Evolutionary conservation across 192 early-diverging fungal genomes (phyloP), one percentile per base, ranked within the genome.

Genomic region (Chytriomyces sp.): DNA sequence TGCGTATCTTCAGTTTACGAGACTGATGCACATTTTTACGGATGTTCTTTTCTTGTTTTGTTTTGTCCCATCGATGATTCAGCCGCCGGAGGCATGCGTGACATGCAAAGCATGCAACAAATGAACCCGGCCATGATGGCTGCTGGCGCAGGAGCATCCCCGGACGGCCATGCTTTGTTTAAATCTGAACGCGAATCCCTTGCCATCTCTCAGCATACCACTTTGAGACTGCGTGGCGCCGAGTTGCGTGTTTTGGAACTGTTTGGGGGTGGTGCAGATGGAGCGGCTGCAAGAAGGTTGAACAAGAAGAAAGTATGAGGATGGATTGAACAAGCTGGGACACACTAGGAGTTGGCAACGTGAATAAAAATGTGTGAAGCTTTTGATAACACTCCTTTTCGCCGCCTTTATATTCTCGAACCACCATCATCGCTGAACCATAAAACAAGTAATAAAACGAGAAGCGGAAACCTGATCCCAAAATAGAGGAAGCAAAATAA

Each of bases 21-120:
- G 35, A 35, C 35, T 35, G 4, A 35, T 2, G 35, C 35, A 35
- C 28, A 35, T 35, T 35, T 79, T 69, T 82, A 5, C 28, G 10
- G 47, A 49, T 73, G 20, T 63, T 50, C 60, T 13, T 35, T 49
- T 61, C 67, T 45, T 72, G 46, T 18, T 44, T n/a, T 18, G 57
- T 45, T 59, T 75, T 61, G 61, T 81, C 76, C 9, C 64, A n/a
- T 71, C n/a, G 57, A 35, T 35, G 35, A 35, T n/a, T 26, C 50
- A 82, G 91, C 94, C 72, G 95, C 93, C 26, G 92, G 91, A 77
- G 92, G 92, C 11, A 91, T 89, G 78, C 86, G 90, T 75, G 96
- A 97, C 79, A 96, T 98, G 94, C 86, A 92, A 45, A 93, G 94
- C 16, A 97, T 97, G 94, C 89, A 92, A 46, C 85, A 87, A 45